Conservation (phyloP, 306 rosid species). For the Oemleria cerasiformis region DNA sequence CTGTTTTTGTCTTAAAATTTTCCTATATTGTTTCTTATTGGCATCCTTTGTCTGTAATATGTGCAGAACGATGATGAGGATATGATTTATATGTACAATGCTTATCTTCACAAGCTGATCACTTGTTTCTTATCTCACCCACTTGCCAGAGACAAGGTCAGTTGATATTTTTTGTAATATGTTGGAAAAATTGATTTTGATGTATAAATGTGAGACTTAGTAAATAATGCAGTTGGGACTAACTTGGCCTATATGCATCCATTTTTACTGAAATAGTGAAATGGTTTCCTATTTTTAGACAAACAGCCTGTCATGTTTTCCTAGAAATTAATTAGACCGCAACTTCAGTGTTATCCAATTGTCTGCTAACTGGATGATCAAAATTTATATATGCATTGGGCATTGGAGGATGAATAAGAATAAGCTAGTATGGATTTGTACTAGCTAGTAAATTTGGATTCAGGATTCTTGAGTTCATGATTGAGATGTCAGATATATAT, state of each 20-base stretch:
- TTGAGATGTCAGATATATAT: neutral
- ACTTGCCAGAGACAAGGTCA: slow-evolving; percentile 91
- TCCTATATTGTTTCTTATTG: slow-evolving; percentile 17
- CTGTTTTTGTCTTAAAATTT: neutral
- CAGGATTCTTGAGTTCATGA: neutral
- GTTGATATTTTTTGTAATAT: slow-evolving; percentile 22
- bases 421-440: neutral
- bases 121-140: slow-evolving; percentile 86
- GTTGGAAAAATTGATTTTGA: neutral
- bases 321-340: neutral
- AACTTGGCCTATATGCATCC: neutral
- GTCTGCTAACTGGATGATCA: neutral
- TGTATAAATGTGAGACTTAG: neutral
- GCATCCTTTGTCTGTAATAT: slow-evolving; percentile 21
- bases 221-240: neutral
- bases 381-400: neutral
- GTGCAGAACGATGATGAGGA: slow-evolving; percentile 94
- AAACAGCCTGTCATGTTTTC: neutral
- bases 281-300: too few species aligned
- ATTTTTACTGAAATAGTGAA: too few species aligned
- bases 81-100: slow-evolving; percentile 89
- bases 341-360: neutral
- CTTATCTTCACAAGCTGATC: slow-evolving; percentile 87
- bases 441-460: neutral
- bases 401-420: neutral